phyloP scores from a whole-genome alignment of 257 asterid species.

The Linaria vulgaris region DNA sequence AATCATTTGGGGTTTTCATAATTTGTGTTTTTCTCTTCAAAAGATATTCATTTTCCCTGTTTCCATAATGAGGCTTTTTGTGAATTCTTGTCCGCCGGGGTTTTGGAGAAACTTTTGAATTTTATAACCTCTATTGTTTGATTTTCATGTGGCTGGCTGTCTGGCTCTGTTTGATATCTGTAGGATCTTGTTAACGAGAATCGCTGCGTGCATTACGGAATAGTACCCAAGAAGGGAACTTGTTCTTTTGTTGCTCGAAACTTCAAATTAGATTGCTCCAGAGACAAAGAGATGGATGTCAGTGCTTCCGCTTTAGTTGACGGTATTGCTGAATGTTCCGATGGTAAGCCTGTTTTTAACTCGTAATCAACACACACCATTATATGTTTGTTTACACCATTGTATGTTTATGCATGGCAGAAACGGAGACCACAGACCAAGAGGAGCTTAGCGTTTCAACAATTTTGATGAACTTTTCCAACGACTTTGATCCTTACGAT shows the following conservation, averaged over 20 bases:
- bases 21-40: background rate
- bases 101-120: too few relatives aligned
- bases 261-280: conserved; percentile 48
- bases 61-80: too few relatives aligned
- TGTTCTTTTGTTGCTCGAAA: conserved; percentile 27
- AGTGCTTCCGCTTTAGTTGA: conserved; percentile 48
- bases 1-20: background rate
- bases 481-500: conserved; percentile 83
- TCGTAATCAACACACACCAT: background rate
- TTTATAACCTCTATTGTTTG: too few relatives aligned
- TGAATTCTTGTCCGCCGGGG: too few relatives aligned
- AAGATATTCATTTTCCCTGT: too few relatives aligned
- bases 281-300: conserved; percentile 61
- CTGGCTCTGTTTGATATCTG: conserved; percentile 21
- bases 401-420: conserved; percentile 33
- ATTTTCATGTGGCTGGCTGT: too few relatives aligned
- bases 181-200: conserved; percentile 42
- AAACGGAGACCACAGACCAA: conserved; percentile 31
- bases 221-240: conserved; percentile 28
- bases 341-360: conserved; percentile 32
- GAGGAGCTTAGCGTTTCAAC: conserved; percentile 76
- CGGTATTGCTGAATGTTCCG: conserved; percentile 41
- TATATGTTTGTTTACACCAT: background rate
- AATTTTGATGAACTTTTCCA: conserved; percentile 74
- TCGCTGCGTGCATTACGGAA: conserved; percentile 35